Conservation (phyloP, 768 basidiomycete species). For the Russula sp. region DNA sequence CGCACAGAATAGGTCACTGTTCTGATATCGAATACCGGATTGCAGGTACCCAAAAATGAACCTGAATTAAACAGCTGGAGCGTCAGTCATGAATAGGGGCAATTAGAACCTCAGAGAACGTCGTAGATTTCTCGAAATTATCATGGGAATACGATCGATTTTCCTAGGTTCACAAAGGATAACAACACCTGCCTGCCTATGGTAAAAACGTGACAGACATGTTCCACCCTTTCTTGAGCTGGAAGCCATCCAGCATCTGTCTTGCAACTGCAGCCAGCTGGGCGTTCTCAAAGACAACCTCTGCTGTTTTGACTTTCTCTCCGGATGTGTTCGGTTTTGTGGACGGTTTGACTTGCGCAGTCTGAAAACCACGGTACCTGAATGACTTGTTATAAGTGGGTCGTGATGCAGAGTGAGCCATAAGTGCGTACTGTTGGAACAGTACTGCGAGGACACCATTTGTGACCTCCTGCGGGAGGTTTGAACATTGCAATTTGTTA, state of each 20-base stretch:
- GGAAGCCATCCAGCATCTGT: conserved; percentile 77
- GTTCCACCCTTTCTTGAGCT: conserved; percentile 78
- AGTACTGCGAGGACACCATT: conserved; percentile 79
- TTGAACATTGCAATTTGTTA: conserved; percentile 56
- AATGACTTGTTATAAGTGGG: neutral
- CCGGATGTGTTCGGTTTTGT: conserved; percentile 60
- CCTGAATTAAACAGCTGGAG: neutral
- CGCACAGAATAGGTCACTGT: conserved; percentile 15
- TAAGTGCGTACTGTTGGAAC: conserved; percentile 76
- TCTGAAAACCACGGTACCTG: conserved; percentile 81
- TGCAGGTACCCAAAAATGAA: neutral
- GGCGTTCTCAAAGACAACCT: conserved; percentile 68
- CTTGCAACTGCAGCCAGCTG: conserved; percentile 72
- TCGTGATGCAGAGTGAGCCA: neutral
- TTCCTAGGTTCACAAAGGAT: conserved; percentile 1
- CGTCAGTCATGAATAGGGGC: neutral
- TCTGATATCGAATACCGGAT: conserved; percentile 25
- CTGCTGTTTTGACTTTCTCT: conserved; percentile 68
- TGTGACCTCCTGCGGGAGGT: conserved; percentile 86
- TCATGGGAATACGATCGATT: neutral
- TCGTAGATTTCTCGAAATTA: neutral
- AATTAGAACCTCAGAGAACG: neutral
- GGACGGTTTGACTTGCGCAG: conserved; percentile 60
- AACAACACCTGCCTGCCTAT: conserved; percentile 19
- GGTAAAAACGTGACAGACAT: conserved; percentile 72